Evolutionary conservation across 179 eudicot genomes (phyloP), one percentile per base, ranked within the genome.

Genomic region (Spinacia oleracea): DNA sequence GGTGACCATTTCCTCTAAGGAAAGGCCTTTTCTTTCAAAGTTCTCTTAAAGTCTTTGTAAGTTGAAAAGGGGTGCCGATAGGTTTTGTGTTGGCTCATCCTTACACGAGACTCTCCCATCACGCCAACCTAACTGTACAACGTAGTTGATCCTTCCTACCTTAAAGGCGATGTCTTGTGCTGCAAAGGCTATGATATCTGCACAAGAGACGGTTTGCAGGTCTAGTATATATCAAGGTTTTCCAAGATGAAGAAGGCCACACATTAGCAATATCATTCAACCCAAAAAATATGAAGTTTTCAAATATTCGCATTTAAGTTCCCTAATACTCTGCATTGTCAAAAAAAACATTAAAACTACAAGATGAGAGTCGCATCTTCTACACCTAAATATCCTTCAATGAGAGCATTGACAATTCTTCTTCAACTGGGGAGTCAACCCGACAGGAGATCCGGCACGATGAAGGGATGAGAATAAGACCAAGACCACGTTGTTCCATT

Each of bases 401-500:
- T 5, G 97, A 91, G 25, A 94, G 79, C 58, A 88, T 74, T 2
- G 96, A 81, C 53, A 94, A 66, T 70, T 91, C 94, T 80, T 94
- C 96, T 29, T 92, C 93, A 42, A 94, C 82, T 64, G 92, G 75
- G 78, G 90, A 89, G 76, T 91, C 97, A 4, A 91, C 86, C 72
- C 92, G 96, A 82, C 97, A 94, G 40, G 98, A 84, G 55, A 87
- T 93, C 42, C 93, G 81, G 73, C 96, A 91, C 27, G 93, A 83
- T 59, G 77, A 79, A 7, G 98, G 98, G 76, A 92, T 92, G 70
- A 94, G 91, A 78, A 94, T 90, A 69, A 92, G 94, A 73, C 98
- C 98, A 21, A 94, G 94, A 53, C 87, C 88, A 65, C 98, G 81
- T 43, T 92, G 96, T 77, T 94, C 98, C 97, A 87, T 92, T 10